A percentile compares a stretch with the other conserved stretches of the same genome.
Conservation (phyloP, 1,284 basidiomycete genomes). For the Pisolithus thermaeus region DNA sequence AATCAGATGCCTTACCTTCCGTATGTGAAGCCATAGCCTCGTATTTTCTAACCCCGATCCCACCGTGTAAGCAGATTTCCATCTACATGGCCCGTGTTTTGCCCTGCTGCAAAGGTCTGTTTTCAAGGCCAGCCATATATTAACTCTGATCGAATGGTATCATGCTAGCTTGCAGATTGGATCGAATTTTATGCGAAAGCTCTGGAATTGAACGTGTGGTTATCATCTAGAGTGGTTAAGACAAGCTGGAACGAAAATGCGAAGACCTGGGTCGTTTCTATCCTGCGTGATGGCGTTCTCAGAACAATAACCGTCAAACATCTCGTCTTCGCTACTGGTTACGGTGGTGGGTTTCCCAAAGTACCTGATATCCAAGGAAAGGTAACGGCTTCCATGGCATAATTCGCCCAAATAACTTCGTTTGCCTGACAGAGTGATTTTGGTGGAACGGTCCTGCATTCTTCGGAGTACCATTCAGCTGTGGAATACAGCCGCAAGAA, state of each 20-base stretch:
- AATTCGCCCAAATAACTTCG: not conserved
- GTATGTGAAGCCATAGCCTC: conserved; percentile 7
- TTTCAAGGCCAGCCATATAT: not conserved
- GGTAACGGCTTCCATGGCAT: conserved; percentile 3
- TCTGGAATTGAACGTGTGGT: conserved; percentile 55
- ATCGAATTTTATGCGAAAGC: conserved; percentile 48
- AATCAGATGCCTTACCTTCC: conserved; percentile 22
- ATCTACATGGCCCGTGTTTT: conserved; percentile 33
- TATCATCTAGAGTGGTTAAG: conserved; percentile 33
- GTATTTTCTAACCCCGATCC: not conserved
- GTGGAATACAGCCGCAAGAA: conserved; percentile 24
- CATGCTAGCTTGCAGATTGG: conserved; percentile 46
- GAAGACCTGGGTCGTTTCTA: conserved; percentile 29
- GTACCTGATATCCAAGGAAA: conserved; percentile 25
- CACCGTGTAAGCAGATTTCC: conserved; percentile 25
- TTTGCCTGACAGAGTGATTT: conserved; percentile 16
- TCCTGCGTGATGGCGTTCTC: conserved; percentile 20
- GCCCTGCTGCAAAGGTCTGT: conserved; percentile 28
- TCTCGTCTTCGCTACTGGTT: conserved; percentile 35
- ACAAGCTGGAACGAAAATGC: conserved; percentile 29
- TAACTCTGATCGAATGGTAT: too few relatives aligned
- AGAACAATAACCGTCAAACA: conserved; percentile 28
- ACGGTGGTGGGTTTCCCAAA: conserved; percentile 31
- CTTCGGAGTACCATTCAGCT: conserved; percentile 29
- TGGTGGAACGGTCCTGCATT: conserved; percentile 29